Percentiles rank a stretch among this genome's conserved stretches.
Conservation (phyloP, 176 grass and related monocot genomes). For the Hordeum vulgare region MorexV3_pseudomolecules_assembly NC_058521.1:487053892-487054391, state of each 20-base stretch:
- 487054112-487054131: background rate
- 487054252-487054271: background rate
- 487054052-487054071: background rate
- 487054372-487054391: background rate
- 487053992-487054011: background rate
- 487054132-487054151: background rate
- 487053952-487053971: slow-evolving; percentile 27
- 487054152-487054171: background rate
- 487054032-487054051: background rate
- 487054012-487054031: background rate
- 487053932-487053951: slow-evolving; percentile 23
- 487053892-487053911: background rate
- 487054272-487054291: background rate
- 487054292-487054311: background rate
- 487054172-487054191: background rate
- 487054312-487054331: background rate
- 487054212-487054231: background rate
- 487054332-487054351: background rate
- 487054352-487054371: background rate
- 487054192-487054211: background rate
- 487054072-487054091: too few species aligned
- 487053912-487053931: slow-evolving; percentile 7
- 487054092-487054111: background rate
- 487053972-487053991: background rate
- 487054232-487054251: background rate